Percentiles rank a stretch among this genome's conserved stretches.
These are phyloP conservation scores for Sambucus nigra DNA, from an alignment of 129 eudicot genomes.

Conservation along the genomic window DNA sequence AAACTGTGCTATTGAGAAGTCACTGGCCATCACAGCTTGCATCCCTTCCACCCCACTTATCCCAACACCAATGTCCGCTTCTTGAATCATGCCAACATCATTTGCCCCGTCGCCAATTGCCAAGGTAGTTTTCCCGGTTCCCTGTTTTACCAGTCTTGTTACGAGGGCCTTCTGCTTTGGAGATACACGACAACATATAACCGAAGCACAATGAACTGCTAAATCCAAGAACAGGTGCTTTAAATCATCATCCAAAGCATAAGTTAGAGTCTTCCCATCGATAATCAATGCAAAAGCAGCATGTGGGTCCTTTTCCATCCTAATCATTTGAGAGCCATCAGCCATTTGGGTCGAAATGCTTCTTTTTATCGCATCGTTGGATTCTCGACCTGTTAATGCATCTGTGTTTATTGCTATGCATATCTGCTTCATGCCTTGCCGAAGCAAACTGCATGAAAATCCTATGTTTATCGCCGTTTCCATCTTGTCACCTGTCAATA, in stretches of 20 bases:
- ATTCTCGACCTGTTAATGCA: conserved; percentile 14
- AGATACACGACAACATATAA: conserved; percentile 68
- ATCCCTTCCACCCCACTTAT: conserved; percentile 70
- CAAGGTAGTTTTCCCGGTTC: conserved; percentile 64
- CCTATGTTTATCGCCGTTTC: conserved; percentile 72
- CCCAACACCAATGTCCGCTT: conserved; percentile 74
- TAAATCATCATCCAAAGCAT: conserved; percentile 50
- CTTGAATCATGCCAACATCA: conserved; percentile 81
- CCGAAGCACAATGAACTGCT: conserved; percentile 59
- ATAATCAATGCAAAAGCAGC: conserved; percentile 59
- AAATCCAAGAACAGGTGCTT: conserved; percentile 43
- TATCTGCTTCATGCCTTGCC: conserved; percentile 62
- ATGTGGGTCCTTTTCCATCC: conserved; percentile 61
- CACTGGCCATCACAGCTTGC: conserved; percentile 87
- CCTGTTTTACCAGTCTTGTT: conserved; percentile 54
- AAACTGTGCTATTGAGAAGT: conserved; percentile 62
- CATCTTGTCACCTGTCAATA: conserved; percentile 72
- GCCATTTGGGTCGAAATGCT: conserved; percentile 42
- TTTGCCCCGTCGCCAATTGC: conserved; percentile 77
- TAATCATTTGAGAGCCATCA: conserved; percentile 47
- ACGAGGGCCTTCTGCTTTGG: conserved; percentile 73
- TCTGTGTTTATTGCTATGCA: conserved; percentile 38
- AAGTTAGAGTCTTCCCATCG: conserved; percentile 49
- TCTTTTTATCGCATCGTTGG: conserved; percentile 38
- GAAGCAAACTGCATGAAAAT: conserved; percentile 60